Evolutionary conservation across 2,329 filamentous ascomycete genomes (phyloP), one percentile per base, ranked within the genome.

Genomic region (Colletotrichum sp.): DNA sequence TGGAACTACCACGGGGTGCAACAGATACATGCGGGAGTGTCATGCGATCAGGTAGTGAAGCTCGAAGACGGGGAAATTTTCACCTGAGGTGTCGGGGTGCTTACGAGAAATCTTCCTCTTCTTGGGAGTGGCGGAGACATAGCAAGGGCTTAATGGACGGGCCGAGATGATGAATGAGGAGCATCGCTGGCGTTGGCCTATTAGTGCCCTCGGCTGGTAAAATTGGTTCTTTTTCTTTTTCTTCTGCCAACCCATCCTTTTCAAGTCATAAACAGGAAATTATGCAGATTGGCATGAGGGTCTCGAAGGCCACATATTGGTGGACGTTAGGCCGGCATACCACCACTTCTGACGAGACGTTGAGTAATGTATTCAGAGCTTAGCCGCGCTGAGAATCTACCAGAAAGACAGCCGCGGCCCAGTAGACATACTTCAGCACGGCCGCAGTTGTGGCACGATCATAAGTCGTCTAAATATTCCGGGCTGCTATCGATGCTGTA

Each of bases 111-210:
- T 38, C 8, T 38, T 8, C 16, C 36, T 38, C 36, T 18, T 5
- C 16, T 0, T 38, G 36, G 5, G 36, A 0, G 4, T 38, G 5
- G 36, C 1, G 8, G 36, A 38, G 16, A 18, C 8, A 18, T 0
- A 38, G 1, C 16, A 18, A 38, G 8, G 0, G 4, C 36, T 18
- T 18, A 0, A 38, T 38, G 16, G 2, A 34, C 32, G 32, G 32
- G 32, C 32, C 13, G 32, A 34, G 2, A 34, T 15, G 0, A 34
- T 34, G 32, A 34, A 34, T 0, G 32, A 15, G 32, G 13, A 34
- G 15, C 32, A 0, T 1, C n/a, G n/a, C 36, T 38, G 32, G 13
- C 32, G 32, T 15, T 4, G 6, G 0, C 32, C 32, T 15, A 0
- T 3, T 34, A 15, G 32, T 13, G 13, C 32, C 32, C 32, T 32